Evolutionary conservation across 108 stramenopile species (phyloP), one percentile per base, ranked within the genome.

Genomic region (Nannochloropsis oceanica): DNA sequence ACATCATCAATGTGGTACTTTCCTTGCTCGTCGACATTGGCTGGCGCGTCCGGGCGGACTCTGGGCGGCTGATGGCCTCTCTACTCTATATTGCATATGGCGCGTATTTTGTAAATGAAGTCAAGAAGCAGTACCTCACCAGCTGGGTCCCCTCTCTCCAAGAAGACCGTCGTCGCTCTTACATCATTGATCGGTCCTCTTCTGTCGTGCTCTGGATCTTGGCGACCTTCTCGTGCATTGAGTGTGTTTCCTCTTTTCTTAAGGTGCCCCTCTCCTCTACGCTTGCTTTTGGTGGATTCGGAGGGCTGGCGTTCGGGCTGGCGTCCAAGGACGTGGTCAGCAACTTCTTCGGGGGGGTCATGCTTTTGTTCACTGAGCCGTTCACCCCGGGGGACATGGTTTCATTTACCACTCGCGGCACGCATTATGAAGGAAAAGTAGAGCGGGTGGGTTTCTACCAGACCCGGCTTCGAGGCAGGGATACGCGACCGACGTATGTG

Each of bases 321-420:
- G 89, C 81, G 13, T 42, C 81, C 12, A 26, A 43, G n/a, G 85
- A 85, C 85, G 26, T 85, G 43, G 82, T 34, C 22, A 43, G 42
- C 82, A 82, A 82, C 14, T 34, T 82, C 18, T 20, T 89, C 44
- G 85, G 88, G 44, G 85, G 88, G 13, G 43, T 89, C 44, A 89
- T 88, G 86, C 89, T 90, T 3, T 84, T 90, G 22, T 83, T 90
- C 42, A 85, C 89, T 0, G 90, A 90, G 89, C 90, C 90, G 0
- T 90, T 90, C 79, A 89, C 89, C 42, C 90, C 90, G 24, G 90
- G 90, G 34, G 90, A 90, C 43, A 89, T 90, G 89, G 89, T 90
- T 26, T 87, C 89, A 13, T 90, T 90, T 84, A 27, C 80, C n/a
- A 81, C 26, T 8, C 26, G 80, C 79, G 79, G 84, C 80, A 85